These are phyloP conservation scores for Kodamaea plutei DNA, from an alignment of 1,139 yeast species.

Conservation along the genomic window DNA sequence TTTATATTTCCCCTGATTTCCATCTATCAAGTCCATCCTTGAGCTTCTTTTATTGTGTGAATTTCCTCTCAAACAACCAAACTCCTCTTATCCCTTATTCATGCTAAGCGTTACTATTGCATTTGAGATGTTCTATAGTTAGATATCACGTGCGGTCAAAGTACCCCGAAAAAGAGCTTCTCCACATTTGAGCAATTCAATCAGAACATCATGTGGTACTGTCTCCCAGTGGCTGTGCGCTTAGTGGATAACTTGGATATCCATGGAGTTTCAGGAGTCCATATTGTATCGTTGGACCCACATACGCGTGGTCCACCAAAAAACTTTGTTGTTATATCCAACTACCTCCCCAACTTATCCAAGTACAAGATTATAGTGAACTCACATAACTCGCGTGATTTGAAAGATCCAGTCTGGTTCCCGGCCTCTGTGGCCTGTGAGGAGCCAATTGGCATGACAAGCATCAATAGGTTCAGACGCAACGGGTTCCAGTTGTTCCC, in stretches of 20 bases:
- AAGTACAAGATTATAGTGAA: constrained; percentile 19
- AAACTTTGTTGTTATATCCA: constrained; percentile 17
- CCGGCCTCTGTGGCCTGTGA: constrained; percentile 7
- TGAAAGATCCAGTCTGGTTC: constrained; percentile 22
- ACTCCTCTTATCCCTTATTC: too few relatives aligned
- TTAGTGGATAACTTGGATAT: constrained; percentile 16
- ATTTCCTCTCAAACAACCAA: too few relatives aligned
- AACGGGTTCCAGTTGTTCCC: constrained; percentile 31
- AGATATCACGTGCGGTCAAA: too few relatives aligned
- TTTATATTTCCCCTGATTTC: too few relatives aligned
- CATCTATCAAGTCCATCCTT: too few relatives aligned
- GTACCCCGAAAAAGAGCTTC: too few relatives aligned
- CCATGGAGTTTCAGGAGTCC: constrained; percentile 28
- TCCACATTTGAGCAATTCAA: too few relatives aligned
- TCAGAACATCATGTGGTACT: constrained; percentile 23
- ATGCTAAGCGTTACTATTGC: too few relatives aligned
- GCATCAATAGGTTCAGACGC: constrained; percentile 14
- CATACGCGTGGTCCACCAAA: constrained; percentile 7
- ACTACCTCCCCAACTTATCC: constrained; percentile 14
- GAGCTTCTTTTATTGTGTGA: too few relatives aligned
- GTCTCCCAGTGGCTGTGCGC: constrained; percentile 26
- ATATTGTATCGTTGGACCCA: constrained; percentile 14
- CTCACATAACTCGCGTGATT: constrained; percentile 11
- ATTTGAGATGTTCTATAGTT: too few relatives aligned
- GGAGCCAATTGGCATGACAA: constrained; percentile 1